Base-by-base conservation (phyloP, 495 filamentous ascomycete genomes). In the Chaetomium tenue region DNA sequence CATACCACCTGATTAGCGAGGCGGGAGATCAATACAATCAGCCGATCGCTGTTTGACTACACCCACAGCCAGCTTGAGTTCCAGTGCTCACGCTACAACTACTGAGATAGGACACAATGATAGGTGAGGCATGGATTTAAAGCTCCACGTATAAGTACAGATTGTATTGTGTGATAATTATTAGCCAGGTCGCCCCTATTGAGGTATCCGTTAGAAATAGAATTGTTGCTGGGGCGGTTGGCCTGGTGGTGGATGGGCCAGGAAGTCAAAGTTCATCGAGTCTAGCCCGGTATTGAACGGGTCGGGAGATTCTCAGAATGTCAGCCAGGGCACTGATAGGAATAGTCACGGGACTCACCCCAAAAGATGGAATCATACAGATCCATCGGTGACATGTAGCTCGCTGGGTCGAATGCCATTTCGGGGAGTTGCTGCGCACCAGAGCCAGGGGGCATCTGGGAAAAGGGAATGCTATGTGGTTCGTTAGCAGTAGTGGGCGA, bases 331-430 rank as follows among this genome's bases (percentile, higher is more conserved):
- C 8, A 48, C 26, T 4, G 0, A 30, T 16, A n/a, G 28, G 11
- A 25, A 15, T 6, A 33, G 55, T 26, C 11, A 26, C 25, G 25
- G 72, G 11, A 37, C 81, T 71, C 67, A 85, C 83, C 83, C 80
- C 82, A 84, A 59, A 84, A 85, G 48, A 85, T 85, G 4, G 80
- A 83, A 66, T 85, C 82, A 65, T 84, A 85, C 20, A 85, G 72
- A 26, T 85, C 83, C 81, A 85, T 81, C 5, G 83, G 82, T 9
- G 82, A 81, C 75, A 84, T 81, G 69, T 73, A 76, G 23, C 73
- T 69, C 7, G 75, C 67, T 12, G 78, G 79, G 58, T 82, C 80
- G 23, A 81, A 76, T 16, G 68, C 56, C 33, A 82, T 53, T n/a
- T 79, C 79, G 1, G 76, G 60, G 40, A 80, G 56, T 15, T 67